Conservation (phyloP, 2,329 filamentous ascomycete genomes). For the Diplodia corticola region DNA sequence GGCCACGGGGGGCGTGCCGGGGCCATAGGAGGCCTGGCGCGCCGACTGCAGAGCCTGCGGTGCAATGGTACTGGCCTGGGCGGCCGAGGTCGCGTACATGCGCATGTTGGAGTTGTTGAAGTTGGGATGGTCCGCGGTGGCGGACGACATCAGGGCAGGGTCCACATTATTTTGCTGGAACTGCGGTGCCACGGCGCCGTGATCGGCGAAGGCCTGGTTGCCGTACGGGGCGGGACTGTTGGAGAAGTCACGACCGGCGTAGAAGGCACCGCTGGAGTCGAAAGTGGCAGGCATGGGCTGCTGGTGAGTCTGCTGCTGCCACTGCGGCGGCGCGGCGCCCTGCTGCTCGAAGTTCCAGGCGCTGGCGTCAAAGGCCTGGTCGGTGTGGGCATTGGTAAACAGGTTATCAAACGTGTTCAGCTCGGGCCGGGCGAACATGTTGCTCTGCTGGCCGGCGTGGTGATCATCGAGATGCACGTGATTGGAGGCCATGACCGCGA, state of each 20-base stretch:
- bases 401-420: constrained; percentile 11
- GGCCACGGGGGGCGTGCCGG: constrained; percentile 2
- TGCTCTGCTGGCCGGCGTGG: constrained; percentile 22
- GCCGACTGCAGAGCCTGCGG: constrained; percentile 24
- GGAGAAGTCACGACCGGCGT: constrained; percentile 27
- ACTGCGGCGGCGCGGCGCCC: constrained; percentile 20
- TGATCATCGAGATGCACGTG: constrained; percentile 25
- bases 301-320: constrained; percentile 26
- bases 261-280: constrained; percentile 25
- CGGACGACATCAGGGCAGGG: constrained; percentile 25
- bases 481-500: constrained; percentile 25
- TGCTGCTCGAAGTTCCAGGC: constrained; percentile 17
- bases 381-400: constrained; percentile 30
- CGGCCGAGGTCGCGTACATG: constrained; percentile 4
- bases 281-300: constrained; percentile 21
- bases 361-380: constrained; percentile 31
- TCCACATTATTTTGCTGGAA: constrained; percentile 25
- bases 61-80: constrained; percentile 21
- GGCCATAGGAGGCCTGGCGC: constrained; percentile 16
- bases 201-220: constrained; percentile 16
- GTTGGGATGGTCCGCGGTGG: constrained; percentile 20
- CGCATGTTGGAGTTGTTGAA: constrained; percentile 12
- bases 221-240: constrained; percentile 26
- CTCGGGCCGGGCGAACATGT: constrained; percentile 17
- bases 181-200: constrained; percentile 19